These are phyloP conservation scores for Clarireedia hainanense DNA, from an alignment of 2,329 filamentous ascomycete species.

Conservation along the genomic window DNA sequence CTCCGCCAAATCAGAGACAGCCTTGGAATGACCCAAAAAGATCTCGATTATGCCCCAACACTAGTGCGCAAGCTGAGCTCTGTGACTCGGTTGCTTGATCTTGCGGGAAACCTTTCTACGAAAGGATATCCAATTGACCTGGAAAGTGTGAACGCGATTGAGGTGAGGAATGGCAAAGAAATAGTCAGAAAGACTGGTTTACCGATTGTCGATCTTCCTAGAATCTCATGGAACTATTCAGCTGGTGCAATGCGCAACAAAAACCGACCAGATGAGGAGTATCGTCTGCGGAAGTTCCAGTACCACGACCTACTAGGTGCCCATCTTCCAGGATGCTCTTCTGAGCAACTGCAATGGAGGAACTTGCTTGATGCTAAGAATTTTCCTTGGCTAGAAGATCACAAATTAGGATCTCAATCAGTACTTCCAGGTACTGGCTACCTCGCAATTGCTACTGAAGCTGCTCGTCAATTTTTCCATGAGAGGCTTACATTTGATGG, in stretches of 20 bases:
- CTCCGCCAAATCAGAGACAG: constrained; percentile 9
- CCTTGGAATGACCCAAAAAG: neutral
- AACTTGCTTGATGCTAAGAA: constrained; percentile 8
- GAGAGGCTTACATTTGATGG: neutral
- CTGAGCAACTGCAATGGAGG: constrained; percentile 14
- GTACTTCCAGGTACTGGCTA: constrained; percentile 38
- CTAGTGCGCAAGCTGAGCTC: constrained; percentile 7
- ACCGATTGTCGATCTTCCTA: constrained; percentile 26
- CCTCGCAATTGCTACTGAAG: constrained; percentile 24
- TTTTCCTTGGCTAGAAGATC: constrained; percentile 45
- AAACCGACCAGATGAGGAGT: constrained; percentile 38
- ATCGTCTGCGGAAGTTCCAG: constrained; percentile 39
- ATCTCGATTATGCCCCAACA: constrained; percentile 26
- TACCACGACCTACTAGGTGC: constrained; percentile 44
- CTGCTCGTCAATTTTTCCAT: constrained; percentile 1
- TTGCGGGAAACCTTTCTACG: constrained; percentile 10
- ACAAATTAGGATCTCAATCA: constrained; percentile 42
- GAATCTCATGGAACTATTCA: constrained; percentile 41
- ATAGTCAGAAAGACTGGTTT: neutral
- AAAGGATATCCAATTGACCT: constrained; percentile 6
- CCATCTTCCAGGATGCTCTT: constrained; percentile 29
- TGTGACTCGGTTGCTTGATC: constrained; percentile 1
- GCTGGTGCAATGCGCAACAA: neutral
- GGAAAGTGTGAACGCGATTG: constrained; percentile 26
- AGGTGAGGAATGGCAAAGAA: neutral